Evolutionary conservation across 2,329 filamentous ascomycete species (phyloP), one percentile per base, ranked within the genome.

Genomic region (Colletotrichum navitas): DNA sequence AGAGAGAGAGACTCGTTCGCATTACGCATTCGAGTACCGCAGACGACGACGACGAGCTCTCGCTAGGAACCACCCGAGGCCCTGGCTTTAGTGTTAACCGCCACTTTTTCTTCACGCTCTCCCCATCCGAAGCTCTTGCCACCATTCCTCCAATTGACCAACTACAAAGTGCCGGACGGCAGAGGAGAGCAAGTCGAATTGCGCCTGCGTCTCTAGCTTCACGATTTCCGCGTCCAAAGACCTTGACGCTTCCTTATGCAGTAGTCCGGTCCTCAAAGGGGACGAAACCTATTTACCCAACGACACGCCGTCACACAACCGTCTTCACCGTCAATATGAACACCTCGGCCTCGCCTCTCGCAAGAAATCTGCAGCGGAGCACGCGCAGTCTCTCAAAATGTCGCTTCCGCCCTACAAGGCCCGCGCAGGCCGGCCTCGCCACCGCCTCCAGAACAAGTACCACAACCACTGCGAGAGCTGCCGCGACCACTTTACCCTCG

Each of bases 361-460:
- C 81, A 69, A 79, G 82, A 74, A 83, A 79, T 76, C 77, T 83
- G 62, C 81, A 80, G 76, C 82, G 79, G 76, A 78, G 79, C 76
- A 79, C 79, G 55, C 79, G 80, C 69, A 77, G 76, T 43, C 73
- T 81, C 68, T 65, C 73, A 52, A 78, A 74, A 69, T 73, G 76
- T 41, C 77, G 76, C 70, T 78, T 76, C 74, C 78, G 76, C 49
- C 76, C 77, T 58, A 70, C 75, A 49, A 75, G 68, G 75, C 56
- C 67, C 49, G 47, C 56, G 16, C 49, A 65, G 55, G 63, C 70
- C 29, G 64, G 41, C 58, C 65, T 73, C 43, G 51, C 64, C 59
- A 69, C 72, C 11, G 21, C 68, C 26, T 45, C 68, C 49, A 61
- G 63, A 47, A 21, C 66, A 58, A 45, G n/a, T 36, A 58, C 41